Evolutionary conservation across 495 filamentous ascomycete species (phyloP).

Genomic region (Usnea hakonensis): DNA sequence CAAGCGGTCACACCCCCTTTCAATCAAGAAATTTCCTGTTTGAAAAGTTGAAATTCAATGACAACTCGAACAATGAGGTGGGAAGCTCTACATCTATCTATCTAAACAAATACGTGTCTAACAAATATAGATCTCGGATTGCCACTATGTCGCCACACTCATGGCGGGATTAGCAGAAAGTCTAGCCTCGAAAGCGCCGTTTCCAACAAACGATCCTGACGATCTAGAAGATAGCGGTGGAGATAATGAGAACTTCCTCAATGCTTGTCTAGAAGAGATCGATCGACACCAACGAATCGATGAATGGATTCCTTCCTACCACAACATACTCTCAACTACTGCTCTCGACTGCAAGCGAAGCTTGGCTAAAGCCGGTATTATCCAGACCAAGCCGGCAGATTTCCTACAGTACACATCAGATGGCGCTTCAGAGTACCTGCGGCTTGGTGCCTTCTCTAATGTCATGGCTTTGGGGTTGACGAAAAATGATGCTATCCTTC

Average conservation of each 20-base stretch:
- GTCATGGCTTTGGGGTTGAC: conserved; percentile 72
- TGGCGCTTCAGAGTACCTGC: conserved; percentile 70
- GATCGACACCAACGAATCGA: conserved; percentile 87
- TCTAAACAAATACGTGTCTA: background rate
- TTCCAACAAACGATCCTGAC: conserved; percentile 16
- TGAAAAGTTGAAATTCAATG: conserved; percentile 84
- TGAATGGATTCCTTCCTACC: conserved; percentile 84
- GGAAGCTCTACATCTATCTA: conserved; percentile 12
- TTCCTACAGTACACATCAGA: conserved; percentile 75
- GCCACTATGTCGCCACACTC: conserved; percentile 74
- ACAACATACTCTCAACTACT: conserved; percentile 80
- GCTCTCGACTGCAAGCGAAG: conserved; percentile 69
- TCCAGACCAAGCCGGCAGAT: conserved; percentile 51
- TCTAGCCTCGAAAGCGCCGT: conserved; percentile 49
- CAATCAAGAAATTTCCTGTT: conserved; percentile 71
- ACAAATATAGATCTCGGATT: conserved; percentile 60
- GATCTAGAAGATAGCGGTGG: conserved; percentile 31
- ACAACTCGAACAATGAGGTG: conserved; percentile 77
- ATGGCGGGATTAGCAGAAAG: conserved; percentile 73
- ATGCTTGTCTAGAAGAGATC: conserved; percentile 71
- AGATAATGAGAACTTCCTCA: conserved; percentile 49
- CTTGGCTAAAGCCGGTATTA: conserved; percentile 64
- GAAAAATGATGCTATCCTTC: conserved; percentile 51
- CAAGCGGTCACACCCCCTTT: conserved; percentile 65
- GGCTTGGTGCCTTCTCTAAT: conserved; percentile 73